Evolutionary conservation across 208 protist species (phyloP).

Genomic region (Angomonas ambiguus): DNA sequence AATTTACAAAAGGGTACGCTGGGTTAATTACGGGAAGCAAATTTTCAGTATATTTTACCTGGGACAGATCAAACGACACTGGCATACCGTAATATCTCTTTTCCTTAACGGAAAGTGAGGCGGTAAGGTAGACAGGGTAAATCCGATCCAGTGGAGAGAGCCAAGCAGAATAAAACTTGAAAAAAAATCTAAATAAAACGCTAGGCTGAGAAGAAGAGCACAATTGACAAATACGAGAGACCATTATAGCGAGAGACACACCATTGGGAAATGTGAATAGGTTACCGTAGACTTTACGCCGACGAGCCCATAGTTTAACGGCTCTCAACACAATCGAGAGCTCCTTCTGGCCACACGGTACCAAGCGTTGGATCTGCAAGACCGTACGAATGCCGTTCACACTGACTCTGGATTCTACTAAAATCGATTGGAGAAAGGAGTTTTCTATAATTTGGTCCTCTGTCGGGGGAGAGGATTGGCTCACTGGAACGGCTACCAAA

Average conservation of each 20-base stretch:
- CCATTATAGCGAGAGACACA: conserved; percentile 93
- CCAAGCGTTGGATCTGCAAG: conserved; percentile 48
- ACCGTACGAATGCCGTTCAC: conserved; percentile 79
- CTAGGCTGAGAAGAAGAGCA: conserved; percentile 77
- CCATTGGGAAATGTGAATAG: conserved; percentile 95
- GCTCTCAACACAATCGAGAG: conserved; percentile 60
- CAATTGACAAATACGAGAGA: conserved; percentile 92
- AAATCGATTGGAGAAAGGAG: conserved; percentile 53
- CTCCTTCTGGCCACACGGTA: conserved; percentile 38
- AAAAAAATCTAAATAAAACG: conserved; percentile 87
- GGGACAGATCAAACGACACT: not conserved
- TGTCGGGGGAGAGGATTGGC: conserved; percentile 41
- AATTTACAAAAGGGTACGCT: conserved; percentile 96
- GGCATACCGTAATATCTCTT: conserved; percentile 56
- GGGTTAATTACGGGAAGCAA: conserved; percentile 96
- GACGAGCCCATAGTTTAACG: conserved; percentile 77
- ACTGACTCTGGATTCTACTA: conserved; percentile 38
- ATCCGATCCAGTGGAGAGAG: conserved; percentile 26
- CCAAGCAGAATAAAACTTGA: conserved; percentile 79
- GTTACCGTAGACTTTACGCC: conserved; percentile 94
- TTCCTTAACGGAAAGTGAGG: conserved; percentile 11
- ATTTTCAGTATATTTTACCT: conserved; percentile 7
- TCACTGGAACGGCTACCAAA: conserved; percentile 67
- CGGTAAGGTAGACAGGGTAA: conserved; percentile 63
- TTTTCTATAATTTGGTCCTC: conserved; percentile 45